A percentile compares a stretch with the other conserved stretches of the same genome.
Conservation (phyloP, 441 rosid genomes). For the Euphorbia celastroides region DNA sequence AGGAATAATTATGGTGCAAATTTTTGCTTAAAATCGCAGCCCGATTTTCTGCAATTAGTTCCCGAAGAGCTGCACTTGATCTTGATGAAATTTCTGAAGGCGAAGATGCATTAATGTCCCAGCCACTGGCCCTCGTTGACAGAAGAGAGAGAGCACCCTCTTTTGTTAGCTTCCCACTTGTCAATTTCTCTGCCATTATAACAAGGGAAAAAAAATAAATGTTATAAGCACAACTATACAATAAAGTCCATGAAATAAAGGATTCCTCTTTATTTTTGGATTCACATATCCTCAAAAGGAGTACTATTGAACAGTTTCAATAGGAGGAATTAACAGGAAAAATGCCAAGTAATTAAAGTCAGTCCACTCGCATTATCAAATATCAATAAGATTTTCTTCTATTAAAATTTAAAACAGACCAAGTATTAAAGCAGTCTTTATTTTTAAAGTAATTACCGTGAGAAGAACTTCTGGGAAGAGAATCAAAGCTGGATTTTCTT, state of each 20-base stretch:
- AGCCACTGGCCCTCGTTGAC: constrained; percentile 36
- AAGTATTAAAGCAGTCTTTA: too few species aligned
- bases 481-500: constrained; percentile 47
- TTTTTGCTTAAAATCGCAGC: constrained; percentile 28
- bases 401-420: not conserved
- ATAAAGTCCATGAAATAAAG: not conserved
- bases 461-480: constrained; percentile 29
- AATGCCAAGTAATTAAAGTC: too few species aligned
- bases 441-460: constrained; percentile 34
- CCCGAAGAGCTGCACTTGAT: constrained; percentile 47
- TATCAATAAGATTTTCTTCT: not conserved
- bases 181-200: constrained; percentile 13
- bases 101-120: constrained; percentile 18
- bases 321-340: not conserved
- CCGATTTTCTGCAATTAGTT: constrained; percentile 48
- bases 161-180: constrained; percentile 15
- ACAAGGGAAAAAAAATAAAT: not conserved
- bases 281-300: not conserved
- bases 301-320: not conserved
- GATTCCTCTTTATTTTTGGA: not conserved
- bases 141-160: constrained; percentile 71
- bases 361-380: not conserved
- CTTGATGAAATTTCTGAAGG: constrained; percentile 41
- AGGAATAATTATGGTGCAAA: constrained; percentile 15
- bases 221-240: not conserved